Base-by-base conservation (phyloP, 208 protist genomes). In the Sergeia podlipaevii region DNA sequence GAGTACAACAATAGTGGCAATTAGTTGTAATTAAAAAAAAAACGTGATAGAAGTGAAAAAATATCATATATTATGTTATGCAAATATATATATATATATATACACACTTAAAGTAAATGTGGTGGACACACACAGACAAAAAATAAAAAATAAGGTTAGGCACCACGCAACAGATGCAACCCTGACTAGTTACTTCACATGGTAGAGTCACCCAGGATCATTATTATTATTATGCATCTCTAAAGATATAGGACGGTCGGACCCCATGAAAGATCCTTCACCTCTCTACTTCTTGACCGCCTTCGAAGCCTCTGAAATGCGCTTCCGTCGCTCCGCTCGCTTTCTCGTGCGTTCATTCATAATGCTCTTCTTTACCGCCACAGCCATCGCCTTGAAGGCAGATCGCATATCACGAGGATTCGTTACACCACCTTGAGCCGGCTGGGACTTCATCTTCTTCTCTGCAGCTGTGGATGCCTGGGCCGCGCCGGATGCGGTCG, bases 251-350 rank as follows among this genome's bases (percentile, higher is more conserved):
- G n/a, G n/a, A n/a, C n/a, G n/a, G n/a, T n/a, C n/a, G n/a, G n/a
- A n/a, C n/a, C n/a, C n/a, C n/a, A n/a, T n/a, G n/a, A n/a, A n/a
- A n/a, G n/a, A n/a, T n/a, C n/a, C n/a, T n/a, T n/a, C 15, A 51
- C 27, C 1, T 55, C 26, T 54, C 38, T 55, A 28, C 23, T 28
- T 60, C 39, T 67, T 73, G 39, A 61, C 67, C 2, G 56, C 65
- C 20, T 48, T 74, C 10, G n/a, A n/a, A n/a, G n/a, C n/a, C n/a
- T n/a, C n/a, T n/a, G n/a, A n/a, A n/a, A 80, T 43, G 1, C 85
- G 85, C 50, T 74, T 34, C 15, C 81, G 65, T 17, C 85, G 80
- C 21, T 78, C 81, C 13, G 62, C 60, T 10, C 85, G 70, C 43
- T 78, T 69, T 51, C 70, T 82, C 55, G 72, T 65, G 50, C 79